These are phyloP conservation scores for Starmera stellimalicola DNA, from an alignment of 1,139 yeast genomes.

Conservation along the genomic window DNA sequence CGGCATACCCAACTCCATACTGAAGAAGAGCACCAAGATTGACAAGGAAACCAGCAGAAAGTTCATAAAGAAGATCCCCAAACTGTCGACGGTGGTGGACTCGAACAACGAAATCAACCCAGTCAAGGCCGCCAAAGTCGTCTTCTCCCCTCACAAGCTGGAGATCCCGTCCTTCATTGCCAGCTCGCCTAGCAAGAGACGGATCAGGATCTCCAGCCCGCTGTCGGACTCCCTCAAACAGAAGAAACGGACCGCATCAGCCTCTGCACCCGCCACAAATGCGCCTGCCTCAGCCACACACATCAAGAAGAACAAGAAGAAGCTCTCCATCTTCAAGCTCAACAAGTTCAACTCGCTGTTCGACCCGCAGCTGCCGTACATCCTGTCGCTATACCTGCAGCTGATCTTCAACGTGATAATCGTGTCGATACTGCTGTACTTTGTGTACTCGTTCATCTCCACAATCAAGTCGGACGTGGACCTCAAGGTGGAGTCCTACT, in stretches of 20 bases:
- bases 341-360: constrained; percentile 21
- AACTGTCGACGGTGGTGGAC: constrained; percentile 24
- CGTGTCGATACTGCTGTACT: constrained; percentile 42
- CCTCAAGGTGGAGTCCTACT: constrained; percentile 54
- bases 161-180: constrained; percentile 7
- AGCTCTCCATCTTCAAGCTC: constrained; percentile 4
- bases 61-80: constrained; percentile 26
- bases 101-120: constrained; percentile 28
- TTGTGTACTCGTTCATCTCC: constrained; percentile 43
- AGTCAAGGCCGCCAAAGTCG: constrained; percentile 32
- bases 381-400: constrained; percentile 65
- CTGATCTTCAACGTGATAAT: constrained; percentile 54
- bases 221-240: constrained; percentile 1
- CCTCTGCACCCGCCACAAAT: constrained; percentile 2
- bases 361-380: constrained; percentile 55
- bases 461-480: constrained; percentile 67
- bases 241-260: neutral
- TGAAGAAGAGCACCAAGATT: constrained; percentile 12
- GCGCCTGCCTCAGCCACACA: neutral
- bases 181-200: neutral
- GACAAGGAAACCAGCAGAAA: constrained; percentile 17
- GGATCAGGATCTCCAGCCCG: neutral
- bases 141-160: constrained; percentile 34
- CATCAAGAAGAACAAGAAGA: constrained; percentile 5
- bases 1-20: constrained; percentile 8